A percentile compares a stretch with the other conserved stretches of the same genome.
Evolutionary conservation across 352 stramenopile species (phyloP).

Genomic region (Globisporangium spinosum): DNA sequence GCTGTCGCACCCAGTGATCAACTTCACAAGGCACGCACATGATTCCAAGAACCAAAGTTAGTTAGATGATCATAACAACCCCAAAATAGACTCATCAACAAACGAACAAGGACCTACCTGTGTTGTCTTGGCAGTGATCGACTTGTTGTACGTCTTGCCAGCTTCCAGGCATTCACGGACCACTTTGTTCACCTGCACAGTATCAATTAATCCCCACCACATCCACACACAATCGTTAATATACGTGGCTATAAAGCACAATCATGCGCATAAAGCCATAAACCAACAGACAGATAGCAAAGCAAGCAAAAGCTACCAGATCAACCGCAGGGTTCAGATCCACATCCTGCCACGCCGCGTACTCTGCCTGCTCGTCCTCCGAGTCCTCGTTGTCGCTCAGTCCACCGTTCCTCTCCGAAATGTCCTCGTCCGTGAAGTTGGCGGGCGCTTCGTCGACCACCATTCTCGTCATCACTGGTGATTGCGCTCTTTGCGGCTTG

Average conservation of each 20-base stretch:
- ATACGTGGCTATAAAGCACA: background rate
- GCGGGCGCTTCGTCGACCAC: conserved; percentile 19
- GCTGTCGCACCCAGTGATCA: conserved; percentile 72
- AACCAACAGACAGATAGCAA: background rate
- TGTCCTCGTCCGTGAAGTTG: conserved; percentile 31
- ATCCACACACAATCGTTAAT: background rate
- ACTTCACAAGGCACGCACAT: conserved; percentile 14
- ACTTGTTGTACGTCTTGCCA: conserved; percentile 85
- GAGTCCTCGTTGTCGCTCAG: conserved; percentile 79
- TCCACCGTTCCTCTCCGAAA: conserved; percentile 29
- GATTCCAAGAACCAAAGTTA: background rate
- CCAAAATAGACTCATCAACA: background rate
- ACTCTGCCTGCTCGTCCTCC: conserved; percentile 78
- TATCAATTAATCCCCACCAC: background rate
- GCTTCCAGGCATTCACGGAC: conserved; percentile 70
- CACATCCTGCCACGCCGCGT: conserved; percentile 74
- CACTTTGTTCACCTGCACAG: conserved; percentile 45
- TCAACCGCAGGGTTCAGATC: conserved; percentile 82
- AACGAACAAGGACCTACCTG: conserved; percentile 20
- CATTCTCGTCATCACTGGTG: background rate
- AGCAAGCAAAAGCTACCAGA: conserved; percentile 33
- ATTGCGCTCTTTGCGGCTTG: background rate
- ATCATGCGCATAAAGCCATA: background rate
- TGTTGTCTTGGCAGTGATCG: conserved; percentile 77
- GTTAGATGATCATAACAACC: background rate